Evolutionary conservation across 306 rosid genomes (phyloP), one percentile per base, ranked within the genome.

Genomic region (Vicia villosa): DNA sequence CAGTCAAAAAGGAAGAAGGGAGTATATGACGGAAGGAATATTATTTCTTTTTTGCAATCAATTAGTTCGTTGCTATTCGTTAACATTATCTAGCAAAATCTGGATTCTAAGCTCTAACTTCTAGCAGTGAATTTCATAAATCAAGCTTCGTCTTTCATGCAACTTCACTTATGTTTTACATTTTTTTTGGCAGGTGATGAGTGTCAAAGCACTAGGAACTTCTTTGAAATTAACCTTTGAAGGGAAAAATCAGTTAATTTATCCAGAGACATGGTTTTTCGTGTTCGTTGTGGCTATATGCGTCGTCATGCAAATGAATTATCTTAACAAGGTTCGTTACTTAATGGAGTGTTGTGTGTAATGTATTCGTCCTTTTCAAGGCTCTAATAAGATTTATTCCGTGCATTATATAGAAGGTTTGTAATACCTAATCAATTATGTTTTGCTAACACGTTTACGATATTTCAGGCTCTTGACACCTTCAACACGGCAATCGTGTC

Each of bases 121-220:
- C 38, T 56, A 56, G 19, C 6, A 6, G 38, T 56, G 37, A 56
- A 13, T 56, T 56, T 56, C 17, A 26, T 56, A 56, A 56, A 14
- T 26, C 20, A 24, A 6, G 37, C 6, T 26, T 26, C 8, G 2
- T 63, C 73, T 64, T 71, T 51, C 68, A 34, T 64, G 42, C 41
- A 21, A 56, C 72, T 66, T 42, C 4, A 16, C 45, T 20, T 57
- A 22, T 52, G 30, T 47, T 65, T 56, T 37, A 32, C 49, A n/a
- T 50, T 63, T 81, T 38, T 83, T 7, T 56, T 56, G 38, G 70
- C 87, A 91, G 97, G 97, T 91, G 71, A 89, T 91, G 97, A 89
- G 97, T 77, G 96, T 91, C 70, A 91, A 91, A 77, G 97, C 97
- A 83, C 83, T 91, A 43, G 97, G 97, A 68, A 91, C 90, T 68